phyloP scores from a whole-genome alignment of 2,329 filamentous ascomycete genomes.

The Colletotrichum echinochloae region DNA sequence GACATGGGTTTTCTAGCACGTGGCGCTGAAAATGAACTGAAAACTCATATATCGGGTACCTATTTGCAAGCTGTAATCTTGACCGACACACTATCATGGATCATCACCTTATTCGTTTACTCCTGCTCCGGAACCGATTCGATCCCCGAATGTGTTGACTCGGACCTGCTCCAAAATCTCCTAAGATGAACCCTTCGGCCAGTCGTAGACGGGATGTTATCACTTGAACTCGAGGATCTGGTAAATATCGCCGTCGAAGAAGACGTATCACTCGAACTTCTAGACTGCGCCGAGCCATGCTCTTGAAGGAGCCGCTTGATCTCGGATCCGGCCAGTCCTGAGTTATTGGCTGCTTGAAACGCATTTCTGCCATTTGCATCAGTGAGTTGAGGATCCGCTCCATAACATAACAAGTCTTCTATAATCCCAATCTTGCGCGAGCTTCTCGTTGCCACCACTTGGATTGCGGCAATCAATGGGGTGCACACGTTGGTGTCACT shows the following conservation, averaged over 20 bases:
- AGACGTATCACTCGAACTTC: conserved; percentile 24
- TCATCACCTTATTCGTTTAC: neutral
- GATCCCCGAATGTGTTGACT: conserved; percentile 17
- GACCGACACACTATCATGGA: too few species aligned
- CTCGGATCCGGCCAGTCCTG: conserved; percentile 31
- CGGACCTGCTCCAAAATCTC: conserved; percentile 29
- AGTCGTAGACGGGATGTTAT: neutral
- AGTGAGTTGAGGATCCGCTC: conserved; percentile 43
- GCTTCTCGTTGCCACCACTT: conserved; percentile 42
- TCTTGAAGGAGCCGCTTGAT: conserved; percentile 38
- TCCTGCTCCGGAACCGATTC: conserved; percentile 13
- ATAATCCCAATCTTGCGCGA: conserved; percentile 44
- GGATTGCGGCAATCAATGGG: conserved; percentile 46
- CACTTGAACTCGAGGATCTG: conserved; percentile 27
- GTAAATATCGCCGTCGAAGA: conserved; percentile 25
- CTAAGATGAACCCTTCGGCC: neutral
- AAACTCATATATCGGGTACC: neutral
- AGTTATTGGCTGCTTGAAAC: conserved; percentile 36
- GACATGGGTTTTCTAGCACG: too few species aligned
- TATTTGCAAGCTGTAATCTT: neutral
- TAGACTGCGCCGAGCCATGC: neutral
- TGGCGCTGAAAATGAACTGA: too few species aligned
- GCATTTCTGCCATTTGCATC: conserved; percentile 35
- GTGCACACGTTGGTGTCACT: conserved; percentile 41
- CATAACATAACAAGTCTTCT: conserved; percentile 41